These are phyloP conservation scores for Suillus variegatus DNA, from an alignment of 768 basidiomycete genomes.

Conservation along the genomic window DNA sequence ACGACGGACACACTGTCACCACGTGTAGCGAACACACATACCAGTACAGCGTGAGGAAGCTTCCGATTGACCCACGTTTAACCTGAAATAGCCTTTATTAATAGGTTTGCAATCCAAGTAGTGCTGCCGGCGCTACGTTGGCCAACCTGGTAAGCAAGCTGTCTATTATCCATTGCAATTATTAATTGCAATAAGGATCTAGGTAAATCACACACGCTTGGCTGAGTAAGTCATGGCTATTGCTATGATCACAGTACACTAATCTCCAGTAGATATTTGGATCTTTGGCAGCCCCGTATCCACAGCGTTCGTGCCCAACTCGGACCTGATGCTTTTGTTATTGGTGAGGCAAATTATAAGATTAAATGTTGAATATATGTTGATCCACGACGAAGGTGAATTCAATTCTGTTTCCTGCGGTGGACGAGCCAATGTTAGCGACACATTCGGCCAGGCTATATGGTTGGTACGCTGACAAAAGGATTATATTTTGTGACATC, in stretches of 20 bases:
- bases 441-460: conserved; percentile 56
- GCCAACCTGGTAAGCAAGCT: conserved; percentile 45
- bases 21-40: conserved; percentile 57
- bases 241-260: background rate
- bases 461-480: conserved; percentile 50
- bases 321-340: conserved; percentile 49
- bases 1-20: conserved; percentile 41
- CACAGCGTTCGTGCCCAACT: conserved; percentile 46
- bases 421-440: conserved; percentile 49
- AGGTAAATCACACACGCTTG: conserved; percentile 57
- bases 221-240: conserved; percentile 37
- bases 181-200: background rate
- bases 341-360: conserved; percentile 33
- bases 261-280: conserved; percentile 43
- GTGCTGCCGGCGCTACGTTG: conserved; percentile 47
- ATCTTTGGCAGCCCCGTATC: conserved; percentile 57
- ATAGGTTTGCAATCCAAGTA: conserved; percentile 43
- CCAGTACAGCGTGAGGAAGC: conserved; percentile 48
- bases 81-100: background rate
- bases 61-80: background rate
- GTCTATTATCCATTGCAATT: background rate
- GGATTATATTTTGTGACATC: background rate
- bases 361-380: background rate
- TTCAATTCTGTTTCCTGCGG: conserved; percentile 59
- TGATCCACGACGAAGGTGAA: conserved; percentile 38